Evolutionary conservation across 306 rosid genomes (phyloP).

Genomic region (Quercus bicolor): DNA sequence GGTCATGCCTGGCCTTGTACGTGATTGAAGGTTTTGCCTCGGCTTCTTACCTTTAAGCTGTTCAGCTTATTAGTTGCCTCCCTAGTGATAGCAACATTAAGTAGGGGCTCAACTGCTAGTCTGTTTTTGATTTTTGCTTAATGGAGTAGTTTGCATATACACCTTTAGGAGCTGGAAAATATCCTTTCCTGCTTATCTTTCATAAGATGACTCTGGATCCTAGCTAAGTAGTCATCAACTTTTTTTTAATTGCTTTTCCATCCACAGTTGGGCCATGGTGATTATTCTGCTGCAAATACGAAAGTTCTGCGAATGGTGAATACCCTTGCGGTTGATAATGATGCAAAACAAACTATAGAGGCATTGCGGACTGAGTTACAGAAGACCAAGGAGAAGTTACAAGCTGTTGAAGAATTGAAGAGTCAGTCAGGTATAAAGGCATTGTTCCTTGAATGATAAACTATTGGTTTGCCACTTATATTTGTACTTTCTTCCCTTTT

Average conservation of each 20-base stretch:
- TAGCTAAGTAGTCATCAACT: slow-evolving; percentile 6
- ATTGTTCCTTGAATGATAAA: neutral
- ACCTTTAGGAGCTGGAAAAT: neutral
- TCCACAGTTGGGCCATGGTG: slow-evolving; percentile 84
- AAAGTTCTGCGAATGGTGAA: slow-evolving; percentile 95
- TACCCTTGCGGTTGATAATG: slow-evolving; percentile 82
- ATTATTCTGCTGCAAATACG: slow-evolving; percentile 79
- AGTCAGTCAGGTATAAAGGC: slow-evolving; percentile 62
- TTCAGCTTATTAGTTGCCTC: neutral
- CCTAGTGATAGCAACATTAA: neutral
- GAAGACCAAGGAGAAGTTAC: slow-evolving; percentile 86
- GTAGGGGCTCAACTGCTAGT: neutral
- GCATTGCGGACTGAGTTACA: slow-evolving; percentile 79
- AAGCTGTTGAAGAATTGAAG: slow-evolving; percentile 90
- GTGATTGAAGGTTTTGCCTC: neutral
- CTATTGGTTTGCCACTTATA: neutral
- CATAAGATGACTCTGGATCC: too few species aligned
- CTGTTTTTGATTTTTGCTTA: neutral
- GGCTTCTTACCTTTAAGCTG: neutral
- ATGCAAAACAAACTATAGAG: slow-evolving; percentile 94
- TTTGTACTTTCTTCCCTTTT: neutral
- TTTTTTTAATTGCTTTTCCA: slow-evolving; percentile 17
- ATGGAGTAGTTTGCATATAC: neutral
- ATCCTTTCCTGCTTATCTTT: too few species aligned
- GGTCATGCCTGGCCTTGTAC: neutral